Conservation (phyloP, 1,284 basidiomycete species). For the Laetiporus sulphureus region DNA sequence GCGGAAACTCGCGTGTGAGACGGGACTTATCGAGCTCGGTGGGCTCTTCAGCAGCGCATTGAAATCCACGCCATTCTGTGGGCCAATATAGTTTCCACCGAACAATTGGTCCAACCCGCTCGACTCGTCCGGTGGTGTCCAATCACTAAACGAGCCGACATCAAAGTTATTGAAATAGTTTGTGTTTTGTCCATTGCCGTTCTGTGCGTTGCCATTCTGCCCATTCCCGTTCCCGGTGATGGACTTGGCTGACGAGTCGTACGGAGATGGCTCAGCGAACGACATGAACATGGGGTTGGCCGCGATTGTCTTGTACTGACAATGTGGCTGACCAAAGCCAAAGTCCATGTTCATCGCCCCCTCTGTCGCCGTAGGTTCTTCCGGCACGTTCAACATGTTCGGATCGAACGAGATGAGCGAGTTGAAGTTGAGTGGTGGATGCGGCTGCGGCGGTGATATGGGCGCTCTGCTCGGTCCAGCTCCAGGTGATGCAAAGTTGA, state of each 20-base stretch:
- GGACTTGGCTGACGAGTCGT: constrained; percentile 19
- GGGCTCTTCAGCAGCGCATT: constrained; percentile 36
- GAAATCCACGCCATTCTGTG: constrained; percentile 36
- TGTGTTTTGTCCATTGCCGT: constrained; percentile 9
- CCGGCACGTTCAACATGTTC: constrained; percentile 49
- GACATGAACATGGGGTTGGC: constrained; percentile 77
- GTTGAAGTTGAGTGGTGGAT: constrained; percentile 8
- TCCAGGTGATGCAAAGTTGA: constrained; percentile 23
- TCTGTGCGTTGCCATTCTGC: too few relatives aligned
- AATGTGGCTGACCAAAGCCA: constrained; percentile 36
- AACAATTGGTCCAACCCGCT: constrained; percentile 48
- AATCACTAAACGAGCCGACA: constrained; percentile 21
- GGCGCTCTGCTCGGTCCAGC: constrained; percentile 23
- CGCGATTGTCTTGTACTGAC: constrained; percentile 66
- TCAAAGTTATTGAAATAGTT: constrained; percentile 14
- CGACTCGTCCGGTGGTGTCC: constrained; percentile 20
- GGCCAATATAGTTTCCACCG: constrained; percentile 41
- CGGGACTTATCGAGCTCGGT: constrained; percentile 45
- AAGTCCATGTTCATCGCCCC: constrained; percentile 59
- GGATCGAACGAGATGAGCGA: constrained; percentile 35
- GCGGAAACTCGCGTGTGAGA: constrained; percentile 34
- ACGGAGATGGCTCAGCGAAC: constrained; percentile 55
- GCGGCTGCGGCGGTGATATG: constrained; percentile 15
- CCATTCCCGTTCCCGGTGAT: too few relatives aligned
- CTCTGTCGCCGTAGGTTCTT: constrained; percentile 49